These are phyloP conservation scores for Lactarius trivialis DNA, from an alignment of 768 basidiomycete species.

Conservation along the genomic window DNA sequence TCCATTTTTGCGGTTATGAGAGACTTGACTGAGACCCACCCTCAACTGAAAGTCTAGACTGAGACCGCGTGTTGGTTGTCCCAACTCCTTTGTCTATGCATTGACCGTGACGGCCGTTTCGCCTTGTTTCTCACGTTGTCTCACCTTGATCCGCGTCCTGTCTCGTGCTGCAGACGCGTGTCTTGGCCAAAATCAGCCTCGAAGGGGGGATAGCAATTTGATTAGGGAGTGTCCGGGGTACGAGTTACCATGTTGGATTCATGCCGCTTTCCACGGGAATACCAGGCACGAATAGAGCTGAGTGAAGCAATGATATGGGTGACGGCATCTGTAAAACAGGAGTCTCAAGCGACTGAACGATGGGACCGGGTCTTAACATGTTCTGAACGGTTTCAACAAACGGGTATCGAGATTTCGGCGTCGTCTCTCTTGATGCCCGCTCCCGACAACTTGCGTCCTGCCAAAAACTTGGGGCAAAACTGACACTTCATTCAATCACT, in stretches of 20 bases:
- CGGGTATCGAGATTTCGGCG: background rate
- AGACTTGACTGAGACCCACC: background rate
- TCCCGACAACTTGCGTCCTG: background rate
- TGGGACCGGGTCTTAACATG: background rate
- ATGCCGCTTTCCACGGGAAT: background rate
- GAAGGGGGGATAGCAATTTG: background rate
- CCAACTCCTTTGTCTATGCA: background rate
- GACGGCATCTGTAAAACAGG: background rate
- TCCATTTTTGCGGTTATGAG: background rate
- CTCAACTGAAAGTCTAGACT: background rate
- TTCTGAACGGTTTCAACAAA: background rate
- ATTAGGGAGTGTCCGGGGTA: conserved; percentile 12
- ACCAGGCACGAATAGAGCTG: background rate
- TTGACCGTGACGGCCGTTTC: background rate
- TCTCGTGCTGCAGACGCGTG: background rate
- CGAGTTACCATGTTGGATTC: conserved; percentile 2
- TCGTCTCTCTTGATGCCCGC: background rate
- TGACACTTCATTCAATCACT: background rate
- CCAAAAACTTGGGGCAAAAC: background rate
- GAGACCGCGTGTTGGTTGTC: conserved; percentile 3
- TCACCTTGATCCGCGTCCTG: background rate
- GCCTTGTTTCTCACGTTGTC: background rate
- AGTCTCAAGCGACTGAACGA: background rate
- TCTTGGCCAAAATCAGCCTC: background rate
- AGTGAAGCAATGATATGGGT: background rate